phyloP scores from a whole-genome alignment of 768 basidiomycete species.

The Pisolithus marmoratus region DNA sequence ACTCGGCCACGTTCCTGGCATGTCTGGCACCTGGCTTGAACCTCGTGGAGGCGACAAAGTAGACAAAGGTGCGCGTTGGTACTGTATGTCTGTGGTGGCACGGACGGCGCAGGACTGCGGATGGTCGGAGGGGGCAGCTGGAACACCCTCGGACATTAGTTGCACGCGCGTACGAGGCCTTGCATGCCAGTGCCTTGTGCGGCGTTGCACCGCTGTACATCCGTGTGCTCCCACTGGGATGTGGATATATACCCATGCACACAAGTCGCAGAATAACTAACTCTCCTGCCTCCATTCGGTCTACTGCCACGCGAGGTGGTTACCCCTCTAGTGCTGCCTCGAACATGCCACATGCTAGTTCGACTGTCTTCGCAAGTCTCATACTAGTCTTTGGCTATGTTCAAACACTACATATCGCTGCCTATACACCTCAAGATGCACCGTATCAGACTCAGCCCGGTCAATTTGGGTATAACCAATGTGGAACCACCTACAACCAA shows the following conservation, averaged over 20 bases:
- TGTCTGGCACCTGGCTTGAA: too few relatives aligned
- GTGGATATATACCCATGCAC: not conserved
- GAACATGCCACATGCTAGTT: conserved; percentile 15
- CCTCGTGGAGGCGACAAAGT: too few relatives aligned
- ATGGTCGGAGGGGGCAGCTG: too few relatives aligned
- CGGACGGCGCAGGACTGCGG: too few relatives aligned
- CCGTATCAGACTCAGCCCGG: conserved; percentile 49
- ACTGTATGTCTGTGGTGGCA: too few relatives aligned
- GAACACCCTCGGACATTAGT: not conserved
- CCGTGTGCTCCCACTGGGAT: not conserved
- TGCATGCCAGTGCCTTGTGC: not conserved
- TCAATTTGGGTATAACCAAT: conserved; percentile 61
- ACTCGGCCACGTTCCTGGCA: too few relatives aligned
- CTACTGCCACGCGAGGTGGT: conserved; percentile 5
- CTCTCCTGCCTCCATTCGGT: conserved; percentile 7
- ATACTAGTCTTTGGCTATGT: conserved; percentile 14
- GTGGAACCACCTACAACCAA: conserved; percentile 51
- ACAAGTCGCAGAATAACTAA: not conserved
- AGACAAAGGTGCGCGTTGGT: too few relatives aligned
- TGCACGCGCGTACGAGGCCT: not conserved
- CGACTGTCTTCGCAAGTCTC: conserved; percentile 16
- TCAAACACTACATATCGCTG: conserved; percentile 33
- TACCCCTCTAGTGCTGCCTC: conserved; percentile 6
- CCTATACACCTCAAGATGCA: conserved; percentile 44
- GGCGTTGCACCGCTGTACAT: conserved; percentile 1